Evolutionary conservation across 1,284 basidiomycete species (phyloP), one percentile per base, ranked within the genome.

Genomic region (Ceratobasidium sp.): DNA sequence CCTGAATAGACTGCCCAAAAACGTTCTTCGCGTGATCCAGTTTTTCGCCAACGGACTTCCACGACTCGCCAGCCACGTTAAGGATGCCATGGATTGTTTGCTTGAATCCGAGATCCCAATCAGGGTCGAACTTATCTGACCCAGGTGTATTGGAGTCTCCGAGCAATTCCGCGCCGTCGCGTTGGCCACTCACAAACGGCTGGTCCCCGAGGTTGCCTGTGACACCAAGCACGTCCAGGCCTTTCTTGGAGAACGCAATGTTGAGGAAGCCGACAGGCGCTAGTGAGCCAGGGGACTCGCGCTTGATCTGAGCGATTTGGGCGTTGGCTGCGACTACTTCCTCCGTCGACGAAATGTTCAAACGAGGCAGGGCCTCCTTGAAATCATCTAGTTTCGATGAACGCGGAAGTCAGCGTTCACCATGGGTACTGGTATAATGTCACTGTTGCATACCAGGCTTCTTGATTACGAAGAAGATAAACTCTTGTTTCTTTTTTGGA

Each of bases 201-300:
- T 69, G 1, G 68, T 81, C 80, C 0, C 73, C 75, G 22, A 81
- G 73, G 50, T 78, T 69, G 68, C 80, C 80, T 15, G 73, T 76
- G 53, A 82, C 74, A 3, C 77, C 78, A 15, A 82, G 72, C 27
- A 62, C 72, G 45, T 68, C 45, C n/a, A 75, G 53, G 3, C 74
- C 74, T 1, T 27, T 20, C n/a, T 54, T 45, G 17, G 72, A 69
- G 57, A 75, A 75, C 13, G 71, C 72, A 20, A 75, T 69, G 69
- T 75, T 75, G 31, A 73, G 69, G 34, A 53, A 52, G 34, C 56
- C 47, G 35, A 68, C 31, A 8, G 72, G 72, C 43, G 72, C 32
- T n/a, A 68, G 20, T 3, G 8, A 29, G 49, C 38, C 50, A 15
- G 49, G 50, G 4, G 25, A 7, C n/a, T 12, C 42, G 6, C 20